Evolutionary conservation across 2,329 filamentous ascomycete species (phyloP), one percentile per base, ranked within the genome.

Genomic region (Podosphaera aphanis): DNA sequence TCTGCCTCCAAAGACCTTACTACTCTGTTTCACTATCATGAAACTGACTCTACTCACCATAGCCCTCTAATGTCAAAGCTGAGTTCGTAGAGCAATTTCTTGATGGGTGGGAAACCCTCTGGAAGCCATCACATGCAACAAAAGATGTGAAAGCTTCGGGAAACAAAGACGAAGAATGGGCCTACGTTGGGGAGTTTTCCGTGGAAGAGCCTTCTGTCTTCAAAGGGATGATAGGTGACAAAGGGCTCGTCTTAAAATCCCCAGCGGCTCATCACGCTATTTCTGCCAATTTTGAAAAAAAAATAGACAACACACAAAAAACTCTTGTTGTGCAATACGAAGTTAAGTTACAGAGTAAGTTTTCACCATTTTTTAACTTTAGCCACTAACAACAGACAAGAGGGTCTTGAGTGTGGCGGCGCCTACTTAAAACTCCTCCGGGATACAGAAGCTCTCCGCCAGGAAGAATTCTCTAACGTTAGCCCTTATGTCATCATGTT

Each of bases 401-500:
- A 90, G 62, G 86, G 85, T 56, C 78, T 98, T 51, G 86, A 94
- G 65, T 98, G 90, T 63, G 90, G 90, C 71, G 90, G 90, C 65
- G 90, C 90, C 56, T 98, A 98, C 72, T 72, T 98, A 72, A 98
- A 98, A 79, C 83, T 98, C 55, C 82, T 98, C 56, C 82, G 92
- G 58, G 86, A 98, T 63, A 95, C 90, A 73, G 86, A 88, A 71
- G 81, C 83, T 63, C 84, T 98, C 58, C 84, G 93, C 70, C 77
- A 83, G 59, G 88, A 95, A 54, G 90, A 98, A 70, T 98, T 98
- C 71, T 84, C 83, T 64, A 95, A 98, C 68, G 77, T 80, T 50
- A 93, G 88, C 38, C 90, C 90, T 43, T 98, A 98, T 62, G 83
- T 98, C 56, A 93, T 98, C 73, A 98, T 98, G 90, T 98, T 98